Conservation (phyloP, 2,329 filamentous ascomycete genomes). For the Daldinia sp. region DNA sequence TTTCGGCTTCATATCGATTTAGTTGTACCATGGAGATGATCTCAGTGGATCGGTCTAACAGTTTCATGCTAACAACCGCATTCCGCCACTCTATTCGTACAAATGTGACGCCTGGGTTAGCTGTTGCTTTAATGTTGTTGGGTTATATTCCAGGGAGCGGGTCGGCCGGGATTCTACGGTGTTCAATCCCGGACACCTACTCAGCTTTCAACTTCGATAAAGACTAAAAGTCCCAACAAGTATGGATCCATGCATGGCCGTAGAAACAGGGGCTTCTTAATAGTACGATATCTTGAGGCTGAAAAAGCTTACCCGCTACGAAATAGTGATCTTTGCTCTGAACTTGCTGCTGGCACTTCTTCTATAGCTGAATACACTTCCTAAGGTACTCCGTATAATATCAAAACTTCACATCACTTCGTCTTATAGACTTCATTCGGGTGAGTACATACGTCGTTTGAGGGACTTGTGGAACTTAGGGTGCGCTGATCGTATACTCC, state of each 20-base stretch:
- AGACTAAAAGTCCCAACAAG: too few species aligned
- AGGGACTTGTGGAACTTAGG: not conserved
- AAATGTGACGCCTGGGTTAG: not conserved
- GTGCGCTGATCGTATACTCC: not conserved
- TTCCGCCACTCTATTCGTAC: not conserved
- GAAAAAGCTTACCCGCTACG: not conserved
- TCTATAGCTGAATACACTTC: not conserved
- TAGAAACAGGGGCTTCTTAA: not conserved
- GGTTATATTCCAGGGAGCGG: not conserved
- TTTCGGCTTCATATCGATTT: too few species aligned
- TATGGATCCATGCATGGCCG: not conserved
- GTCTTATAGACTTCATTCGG: not conserved
- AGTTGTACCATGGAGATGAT: too few species aligned
- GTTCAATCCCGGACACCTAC: not conserved
- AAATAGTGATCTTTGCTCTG: not conserved
- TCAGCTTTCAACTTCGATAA: not conserved
- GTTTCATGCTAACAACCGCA: not conserved
- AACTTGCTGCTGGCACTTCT: not conserved
- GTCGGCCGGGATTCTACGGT: not conserved
- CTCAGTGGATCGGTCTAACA: too few species aligned
- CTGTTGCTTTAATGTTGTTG: not conserved
- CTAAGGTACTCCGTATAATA: not conserved
- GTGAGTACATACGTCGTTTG: not conserved
- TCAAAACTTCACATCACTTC: not conserved
- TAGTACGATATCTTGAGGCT: not conserved